phyloP scores from a whole-genome alignment of 2,329 filamentous ascomycete genomes.

The Arthrocladium fulminans region DNA sequence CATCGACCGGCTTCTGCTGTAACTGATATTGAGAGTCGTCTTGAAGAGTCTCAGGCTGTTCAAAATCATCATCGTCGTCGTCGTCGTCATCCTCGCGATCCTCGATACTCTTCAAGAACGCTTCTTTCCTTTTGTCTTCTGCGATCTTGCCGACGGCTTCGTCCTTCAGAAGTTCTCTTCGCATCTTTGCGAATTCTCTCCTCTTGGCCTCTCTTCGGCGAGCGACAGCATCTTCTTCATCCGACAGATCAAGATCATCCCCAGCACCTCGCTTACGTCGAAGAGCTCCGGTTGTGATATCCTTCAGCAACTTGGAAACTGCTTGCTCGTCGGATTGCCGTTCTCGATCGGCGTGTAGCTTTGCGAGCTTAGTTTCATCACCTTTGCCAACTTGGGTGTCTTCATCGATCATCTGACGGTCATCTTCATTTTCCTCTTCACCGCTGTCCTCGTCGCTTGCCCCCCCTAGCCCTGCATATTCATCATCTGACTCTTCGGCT shows the following conservation, averaged over 20 bases:
- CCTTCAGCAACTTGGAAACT: slow-evolving; percentile 83
- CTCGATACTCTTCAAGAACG: slow-evolving; percentile 84
- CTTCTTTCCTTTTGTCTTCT: slow-evolving; percentile 76
- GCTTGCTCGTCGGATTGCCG: slow-evolving; percentile 74
- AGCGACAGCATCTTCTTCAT: slow-evolving; percentile 81
- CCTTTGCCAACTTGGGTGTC: slow-evolving; percentile 59
- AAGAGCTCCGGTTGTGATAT: slow-evolving; percentile 81
- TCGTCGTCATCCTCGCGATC: slow-evolving; percentile 63
- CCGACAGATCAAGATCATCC: slow-evolving; percentile 73
- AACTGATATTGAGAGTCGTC: slow-evolving; percentile 19
- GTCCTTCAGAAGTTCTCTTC: slow-evolving; percentile 76
- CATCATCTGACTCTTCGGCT: slow-evolving; percentile 90
- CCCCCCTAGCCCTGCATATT: slow-evolving; percentile 90
- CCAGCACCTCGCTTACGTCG: slow-evolving; percentile 66
- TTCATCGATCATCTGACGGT: slow-evolving; percentile 87
- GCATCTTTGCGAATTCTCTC: slow-evolving; percentile 82
- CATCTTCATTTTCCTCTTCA: slow-evolving; percentile 63
- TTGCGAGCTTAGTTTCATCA: slow-evolving; percentile 73
- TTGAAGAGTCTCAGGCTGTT: slow-evolving; percentile 27
- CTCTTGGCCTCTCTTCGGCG: slow-evolving; percentile 71
- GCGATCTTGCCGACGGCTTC: slow-evolving; percentile 87
- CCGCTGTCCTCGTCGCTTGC: slow-evolving; percentile 73
- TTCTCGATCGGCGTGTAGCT: slow-evolving; percentile 75
- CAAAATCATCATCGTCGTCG: slow-evolving; percentile 69
- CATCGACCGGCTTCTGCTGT: slow-evolving; percentile 21